These are phyloP conservation scores for Blastomyces parvus DNA, from an alignment of 2,329 filamentous ascomycete genomes.

Conservation along the genomic window DNA sequence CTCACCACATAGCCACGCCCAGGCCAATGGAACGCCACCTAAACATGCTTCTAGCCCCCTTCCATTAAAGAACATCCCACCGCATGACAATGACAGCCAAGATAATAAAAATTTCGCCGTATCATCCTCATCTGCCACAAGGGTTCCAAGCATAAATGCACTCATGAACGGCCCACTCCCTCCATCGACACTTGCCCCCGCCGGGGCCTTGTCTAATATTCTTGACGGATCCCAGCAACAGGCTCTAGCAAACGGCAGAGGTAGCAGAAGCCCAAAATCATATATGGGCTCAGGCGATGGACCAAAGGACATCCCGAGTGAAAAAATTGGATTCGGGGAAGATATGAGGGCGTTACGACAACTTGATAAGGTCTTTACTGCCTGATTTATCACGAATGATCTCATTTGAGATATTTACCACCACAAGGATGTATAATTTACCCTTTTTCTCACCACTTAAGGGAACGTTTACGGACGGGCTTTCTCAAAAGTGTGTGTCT, in stretches of 20 bases:
- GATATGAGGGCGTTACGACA: slow-evolving; percentile 57
- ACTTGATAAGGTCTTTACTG: slow-evolving; percentile 48
- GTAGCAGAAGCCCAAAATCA: slow-evolving; percentile 12
- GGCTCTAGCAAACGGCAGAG: slow-evolving; percentile 2
- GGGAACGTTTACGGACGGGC: not conserved
- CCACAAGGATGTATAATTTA: not conserved
- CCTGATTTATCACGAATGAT: slow-evolving; percentile 18
- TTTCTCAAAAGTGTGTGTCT: not conserved
- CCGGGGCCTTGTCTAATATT: slow-evolving; percentile 21
- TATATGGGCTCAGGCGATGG: slow-evolving; percentile 21
- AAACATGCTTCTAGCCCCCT: slow-evolving; percentile 21
- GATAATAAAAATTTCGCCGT: slow-evolving; percentile 20
- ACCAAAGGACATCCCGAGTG: slow-evolving; percentile 47
- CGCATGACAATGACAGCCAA: slow-evolving; percentile 13
- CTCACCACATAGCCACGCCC: slow-evolving; percentile 19
- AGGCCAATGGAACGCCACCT: slow-evolving; percentile 18
- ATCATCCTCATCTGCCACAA: slow-evolving; percentile 26
- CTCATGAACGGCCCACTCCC: slow-evolving; percentile 34
- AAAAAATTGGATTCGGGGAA: slow-evolving; percentile 51
- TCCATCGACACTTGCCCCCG: slow-evolving; percentile 15
- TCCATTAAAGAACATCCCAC: slow-evolving; percentile 19
- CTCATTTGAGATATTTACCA: not conserved
- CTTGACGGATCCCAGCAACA: slow-evolving; percentile 17
- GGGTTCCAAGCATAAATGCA: slow-evolving; percentile 47
- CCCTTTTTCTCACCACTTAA: not conserved